A percentile compares a stretch with the other conserved stretches of the same genome.
These are phyloP conservation scores for Protomyces macrosporus DNA, from an alignment of 1,139 yeast species.

Conservation along the genomic window DNA sequence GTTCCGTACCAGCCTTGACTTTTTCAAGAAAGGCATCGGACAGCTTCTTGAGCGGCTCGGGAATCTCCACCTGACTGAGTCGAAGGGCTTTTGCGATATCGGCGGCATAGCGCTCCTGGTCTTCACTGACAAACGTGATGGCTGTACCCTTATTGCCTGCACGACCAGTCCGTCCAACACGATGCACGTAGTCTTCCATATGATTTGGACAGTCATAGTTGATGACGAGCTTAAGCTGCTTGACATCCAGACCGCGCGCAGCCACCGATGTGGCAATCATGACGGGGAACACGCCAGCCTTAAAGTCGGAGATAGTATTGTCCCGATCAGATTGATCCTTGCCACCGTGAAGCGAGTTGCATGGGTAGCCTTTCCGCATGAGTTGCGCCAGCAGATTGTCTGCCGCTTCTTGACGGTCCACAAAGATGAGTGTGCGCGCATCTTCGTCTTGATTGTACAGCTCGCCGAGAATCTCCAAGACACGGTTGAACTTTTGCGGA, in stretches of 20 bases:
- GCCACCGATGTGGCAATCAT: conserved; percentile 84
- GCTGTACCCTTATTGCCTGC: conserved; percentile 81
- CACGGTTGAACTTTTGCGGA: conserved; percentile 49
- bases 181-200: conserved; percentile 91
- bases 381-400: conserved; percentile 62
- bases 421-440: conserved; percentile 69
- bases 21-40: conserved; percentile 56
- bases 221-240: conserved; percentile 69
- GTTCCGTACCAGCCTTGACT: conserved; percentile 64
- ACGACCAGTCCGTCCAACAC: conserved; percentile 95
- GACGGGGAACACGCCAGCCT: conserved; percentile 55
- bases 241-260: conserved; percentile 91
- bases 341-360: conserved; percentile 82
- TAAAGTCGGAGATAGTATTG: conserved; percentile 66
- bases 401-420: conserved; percentile 78
- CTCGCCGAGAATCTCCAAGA: conserved; percentile 53
- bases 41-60: conserved; percentile 50
- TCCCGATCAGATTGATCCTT: conserved; percentile 82
- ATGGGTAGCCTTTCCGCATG: conserved; percentile 53
- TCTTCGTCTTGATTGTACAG: conserved; percentile 40
- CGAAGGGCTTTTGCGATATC: conserved; percentile 70
- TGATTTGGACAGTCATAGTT: conserved; percentile 88
- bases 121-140: conserved; percentile 59
- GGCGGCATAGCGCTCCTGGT: conserved; percentile 60
- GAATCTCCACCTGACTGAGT: conserved; percentile 51